These are phyloP conservation scores for Emericellopsis cladophorae DNA, from an alignment of 2,329 filamentous ascomycete genomes.

Conservation along the genomic window DNA sequence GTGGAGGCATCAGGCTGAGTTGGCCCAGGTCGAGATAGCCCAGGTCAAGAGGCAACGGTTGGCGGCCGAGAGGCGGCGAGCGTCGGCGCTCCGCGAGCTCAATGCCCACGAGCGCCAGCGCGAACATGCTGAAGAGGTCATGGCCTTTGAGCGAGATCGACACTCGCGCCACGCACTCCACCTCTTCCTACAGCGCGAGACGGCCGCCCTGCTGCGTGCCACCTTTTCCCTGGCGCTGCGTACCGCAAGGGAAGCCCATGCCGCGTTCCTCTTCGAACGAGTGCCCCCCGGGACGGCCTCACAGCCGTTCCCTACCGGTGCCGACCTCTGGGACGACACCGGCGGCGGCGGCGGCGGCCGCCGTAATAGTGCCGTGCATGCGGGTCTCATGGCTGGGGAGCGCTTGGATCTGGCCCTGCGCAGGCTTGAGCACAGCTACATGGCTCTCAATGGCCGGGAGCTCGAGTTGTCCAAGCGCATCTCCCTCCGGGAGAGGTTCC, in stretches of 20 bases:
- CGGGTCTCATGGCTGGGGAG: background rate
- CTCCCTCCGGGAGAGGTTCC: conserved; percentile 2
- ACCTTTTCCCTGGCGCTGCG: too few relatives aligned
- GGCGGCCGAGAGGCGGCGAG: too few relatives aligned
- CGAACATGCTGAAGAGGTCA: too few relatives aligned
- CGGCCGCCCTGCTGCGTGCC: too few relatives aligned
- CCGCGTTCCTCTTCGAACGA: conserved; percentile 4
- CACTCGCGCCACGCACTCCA: too few relatives aligned
- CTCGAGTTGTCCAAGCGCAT: conserved; percentile 5
- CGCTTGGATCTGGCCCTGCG: conserved; percentile 1
- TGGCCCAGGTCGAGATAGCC: too few relatives aligned
- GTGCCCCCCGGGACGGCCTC: background rate
- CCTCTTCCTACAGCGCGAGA: too few relatives aligned
- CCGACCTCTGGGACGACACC: background rate
- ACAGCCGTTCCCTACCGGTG: background rate
- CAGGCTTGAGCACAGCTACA: conserved; percentile 1
- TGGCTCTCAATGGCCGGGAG: conserved; percentile 2
- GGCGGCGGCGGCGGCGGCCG: background rate
- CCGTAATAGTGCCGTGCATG: conserved; percentile 1
- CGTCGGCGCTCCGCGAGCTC: too few relatives aligned
- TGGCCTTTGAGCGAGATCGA: too few relatives aligned
- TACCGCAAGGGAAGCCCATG: conserved; percentile 1
- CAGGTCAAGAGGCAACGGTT: too few relatives aligned
- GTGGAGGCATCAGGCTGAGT: too few relatives aligned
- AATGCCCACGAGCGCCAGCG: too few relatives aligned